These are phyloP conservation scores for Petunia hybrid DNA, from an alignment of 305 asterid genomes.

Conservation along the genomic window DNA sequence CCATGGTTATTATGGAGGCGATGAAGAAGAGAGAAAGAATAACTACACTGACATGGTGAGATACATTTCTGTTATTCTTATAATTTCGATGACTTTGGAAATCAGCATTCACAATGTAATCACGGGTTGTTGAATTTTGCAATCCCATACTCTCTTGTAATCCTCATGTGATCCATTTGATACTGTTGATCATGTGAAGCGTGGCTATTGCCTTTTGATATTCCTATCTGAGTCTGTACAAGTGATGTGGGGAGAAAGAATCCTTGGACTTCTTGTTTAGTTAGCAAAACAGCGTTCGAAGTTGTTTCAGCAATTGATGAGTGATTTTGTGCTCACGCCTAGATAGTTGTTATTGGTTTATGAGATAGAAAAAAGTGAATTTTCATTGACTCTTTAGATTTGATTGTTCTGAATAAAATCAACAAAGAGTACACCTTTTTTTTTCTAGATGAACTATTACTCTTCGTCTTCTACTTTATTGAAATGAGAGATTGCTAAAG, in stretches of 20 bases:
- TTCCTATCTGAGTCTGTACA: background rate
- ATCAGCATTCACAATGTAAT: background rate
- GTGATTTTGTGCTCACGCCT: background rate
- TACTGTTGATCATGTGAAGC: background rate
- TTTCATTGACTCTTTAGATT: background rate
- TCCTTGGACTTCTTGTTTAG: background rate
- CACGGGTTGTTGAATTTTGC: background rate
- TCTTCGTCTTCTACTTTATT: background rate
- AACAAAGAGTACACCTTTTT: background rate
- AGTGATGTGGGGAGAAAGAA: background rate
- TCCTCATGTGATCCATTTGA: background rate
- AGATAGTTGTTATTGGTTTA: background rate
- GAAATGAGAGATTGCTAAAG: background rate
- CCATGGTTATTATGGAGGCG: constrained; percentile 91
- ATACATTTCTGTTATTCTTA: constrained; percentile 3
- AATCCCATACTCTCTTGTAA: background rate
- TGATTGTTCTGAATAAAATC: constrained; percentile 12
- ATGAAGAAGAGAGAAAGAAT: constrained; percentile 86
- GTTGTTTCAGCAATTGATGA: background rate
- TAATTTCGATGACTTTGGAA: background rate
- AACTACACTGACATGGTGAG: constrained; percentile 96
- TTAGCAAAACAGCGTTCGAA: background rate
- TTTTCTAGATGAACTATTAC: background rate
- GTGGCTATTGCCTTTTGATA: background rate
- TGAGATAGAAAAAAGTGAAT: background rate